Base-by-base conservation (phyloP, 306 rosid genomes). In the Aeschynomene evenia region DNA sequence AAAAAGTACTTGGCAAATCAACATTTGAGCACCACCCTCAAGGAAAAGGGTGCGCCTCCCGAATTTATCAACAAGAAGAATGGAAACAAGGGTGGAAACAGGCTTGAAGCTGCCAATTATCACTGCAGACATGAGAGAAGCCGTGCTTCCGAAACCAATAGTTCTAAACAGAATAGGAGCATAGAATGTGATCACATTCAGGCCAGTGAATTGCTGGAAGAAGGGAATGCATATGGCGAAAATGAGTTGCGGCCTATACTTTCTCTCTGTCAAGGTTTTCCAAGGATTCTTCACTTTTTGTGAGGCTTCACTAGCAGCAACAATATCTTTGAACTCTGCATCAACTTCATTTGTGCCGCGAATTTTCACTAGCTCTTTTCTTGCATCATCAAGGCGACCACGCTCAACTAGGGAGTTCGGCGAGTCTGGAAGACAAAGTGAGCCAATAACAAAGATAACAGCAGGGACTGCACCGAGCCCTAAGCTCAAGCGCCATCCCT, bases 161-260 rank as follows among this genome's bases (percentile, higher is more conserved):
- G 96, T 82, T 81, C 78, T 87, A 84, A 89, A 89, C 79, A 92
- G 70, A 31, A 92, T 79, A 2, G 95, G 98, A 5, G 95, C 96
- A 51, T 92, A 89, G 70, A 92, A 87, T 1, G 95, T 86, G 80
- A 89, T 87, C 34, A 85, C 95, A 53, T 89, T 89, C 60, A 82
- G 71, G 58, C 95, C 98, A 4, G 98, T 92, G 64, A 92, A 81
- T 65, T 92, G 96, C 66, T 92, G 96, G 52, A 92, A 92, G 23
- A 89, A 83, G 1, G 95, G 98, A 9, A 89, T 92, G 20, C 31
- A 63, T 16, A 92, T 23, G 58, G 96, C 90, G 3, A 92, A 71
- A 3, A 65, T 55, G 1, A 89, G 85, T n/a, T 89, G 95, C 1
- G 96, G 92, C 52, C 95, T 85, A 5, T 89, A 89, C 76, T 89